Conservation (phyloP, 345 rosid genomes). For the Eucalyptus curtisii region DNA sequence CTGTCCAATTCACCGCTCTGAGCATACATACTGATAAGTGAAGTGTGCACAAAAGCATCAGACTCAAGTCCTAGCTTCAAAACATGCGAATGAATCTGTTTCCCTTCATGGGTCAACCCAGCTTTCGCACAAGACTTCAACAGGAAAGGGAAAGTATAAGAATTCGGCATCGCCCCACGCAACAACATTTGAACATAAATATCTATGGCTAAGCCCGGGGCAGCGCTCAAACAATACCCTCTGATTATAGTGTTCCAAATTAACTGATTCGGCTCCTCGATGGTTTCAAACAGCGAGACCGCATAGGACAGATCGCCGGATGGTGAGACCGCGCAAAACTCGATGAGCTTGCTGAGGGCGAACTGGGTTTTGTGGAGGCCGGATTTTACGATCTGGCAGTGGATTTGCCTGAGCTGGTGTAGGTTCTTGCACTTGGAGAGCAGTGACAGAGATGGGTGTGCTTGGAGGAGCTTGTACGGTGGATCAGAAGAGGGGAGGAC, state of each 20-base stretch:
- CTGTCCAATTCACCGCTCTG: slow-evolving; percentile 20
- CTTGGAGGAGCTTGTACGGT: slow-evolving; percentile 43
- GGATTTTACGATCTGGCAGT: slow-evolving; percentile 46
- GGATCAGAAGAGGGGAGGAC: slow-evolving; percentile 49
- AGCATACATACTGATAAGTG: slow-evolving; percentile 56
- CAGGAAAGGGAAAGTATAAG: slow-evolving; percentile 50
- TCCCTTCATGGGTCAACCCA: slow-evolving; percentile 22
- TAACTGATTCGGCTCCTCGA: slow-evolving; percentile 42
- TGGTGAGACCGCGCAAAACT: slow-evolving; percentile 49
- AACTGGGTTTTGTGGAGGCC: slow-evolving; percentile 72
- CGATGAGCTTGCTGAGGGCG: slow-evolving; percentile 58
- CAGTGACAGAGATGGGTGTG: slow-evolving; percentile 50
- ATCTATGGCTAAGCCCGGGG: slow-evolving; percentile 25
- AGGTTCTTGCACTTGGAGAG: slow-evolving; percentile 43
- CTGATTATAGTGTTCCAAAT: slow-evolving; percentile 56
- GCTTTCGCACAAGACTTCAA: slow-evolving; percentile 47
- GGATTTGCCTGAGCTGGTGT: slow-evolving; percentile 35
- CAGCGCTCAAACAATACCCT: slow-evolving; percentile 36
- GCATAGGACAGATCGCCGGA: slow-evolving; percentile 49
- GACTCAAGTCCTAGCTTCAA: slow-evolving; percentile 40
- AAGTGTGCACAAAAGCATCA: slow-evolving; percentile 52
- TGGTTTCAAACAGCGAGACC: slow-evolving; percentile 32
- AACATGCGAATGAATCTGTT: slow-evolving; percentile 46
- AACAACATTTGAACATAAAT: slow-evolving; percentile 37
- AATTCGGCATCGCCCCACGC: slow-evolving; percentile 34